Evolutionary conservation across 179 eudicot genomes (phyloP), one percentile per base, ranked within the genome.

Genomic region (Beta lomatogona): DNA sequence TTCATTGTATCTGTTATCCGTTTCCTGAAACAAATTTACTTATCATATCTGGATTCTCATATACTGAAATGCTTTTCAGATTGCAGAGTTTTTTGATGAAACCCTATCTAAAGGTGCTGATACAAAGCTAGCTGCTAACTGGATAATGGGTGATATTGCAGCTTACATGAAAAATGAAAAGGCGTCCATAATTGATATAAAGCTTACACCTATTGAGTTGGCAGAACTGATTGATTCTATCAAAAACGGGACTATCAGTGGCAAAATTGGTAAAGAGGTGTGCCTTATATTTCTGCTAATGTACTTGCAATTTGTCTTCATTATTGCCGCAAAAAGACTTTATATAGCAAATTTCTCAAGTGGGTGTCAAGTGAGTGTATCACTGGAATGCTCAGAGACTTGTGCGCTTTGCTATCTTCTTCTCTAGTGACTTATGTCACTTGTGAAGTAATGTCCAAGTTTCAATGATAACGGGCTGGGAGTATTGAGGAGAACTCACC

Each of bases 101-200:
- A 94, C 97, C 60, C 81, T 93, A 77, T 84, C 83, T 66, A 89
- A 87, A 81, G 95, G 93, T 78, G 94, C 94, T 72, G 98, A 95
- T 73, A 82, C 90, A 76, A 95, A 95, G 89, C 92, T 95, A 79
- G 98, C 98, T 77, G 89, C 98, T 69, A 95, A 95, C 80, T 95
- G 99, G 99, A 90, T 95, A 72, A 95, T 95, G 99, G 94, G 99
- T 68, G 99, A 95, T 83, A 87, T 95, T 84, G 97, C 99, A 80
- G 95, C 95, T 22, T 92, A 95, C 82, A 74, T 93, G 94, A 95
- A 95, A 85, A 90, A 94, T 75, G 93, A 95, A 74, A 86, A 92
- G 85, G 64, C 91, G 78, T 84, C 91, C 65, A 88, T 93, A 57
- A 88, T 85, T 78, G 99, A 93, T 55, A 88, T 92, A 71, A 92